A percentile compares a stretch with the other conserved stretches of the same genome.
Evolutionary conservation across 1,284 basidiomycete species (phyloP).

Genomic region (Phellinidium pouzarii): DNA sequence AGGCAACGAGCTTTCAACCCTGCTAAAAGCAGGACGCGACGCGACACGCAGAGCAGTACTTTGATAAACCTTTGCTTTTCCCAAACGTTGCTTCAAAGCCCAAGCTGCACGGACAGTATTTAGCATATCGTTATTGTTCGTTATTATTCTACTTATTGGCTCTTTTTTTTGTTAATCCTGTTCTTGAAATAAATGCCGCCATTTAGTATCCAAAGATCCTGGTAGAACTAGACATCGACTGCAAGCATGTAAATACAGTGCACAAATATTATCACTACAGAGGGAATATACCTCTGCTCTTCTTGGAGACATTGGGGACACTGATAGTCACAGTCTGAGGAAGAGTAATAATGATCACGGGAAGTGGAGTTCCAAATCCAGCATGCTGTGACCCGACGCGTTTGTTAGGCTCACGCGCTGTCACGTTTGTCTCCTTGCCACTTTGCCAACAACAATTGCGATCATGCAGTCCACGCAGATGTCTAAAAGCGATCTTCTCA

Average conservation of each 20-base stretch:
- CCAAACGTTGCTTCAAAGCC: neutral
- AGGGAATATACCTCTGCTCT: neutral
- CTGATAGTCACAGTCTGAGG: neutral
- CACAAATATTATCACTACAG: neutral
- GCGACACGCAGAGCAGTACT: conserved; percentile 66
- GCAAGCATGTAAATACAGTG: neutral
- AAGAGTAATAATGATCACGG: neutral
- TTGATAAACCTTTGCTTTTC: neutral
- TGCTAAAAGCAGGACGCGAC: conserved; percentile 85
- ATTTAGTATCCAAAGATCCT: too few relatives aligned
- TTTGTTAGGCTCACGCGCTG: neutral
- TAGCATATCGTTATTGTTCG: too few relatives aligned
- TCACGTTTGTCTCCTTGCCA: conserved; percentile 3
- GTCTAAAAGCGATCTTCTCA: conserved; percentile 15
- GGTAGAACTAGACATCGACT: neutral
- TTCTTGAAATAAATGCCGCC: too few relatives aligned
- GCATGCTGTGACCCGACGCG: conserved; percentile 7
- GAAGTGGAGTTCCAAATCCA: neutral
- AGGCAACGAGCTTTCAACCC: conserved; percentile 73
- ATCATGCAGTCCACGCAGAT: conserved; percentile 7
- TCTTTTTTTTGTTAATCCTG: neutral
- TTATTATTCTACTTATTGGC: neutral
- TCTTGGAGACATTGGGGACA: too few relatives aligned
- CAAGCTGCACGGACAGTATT: too few relatives aligned
- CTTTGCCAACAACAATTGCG: conserved; percentile 1